Evolutionary conservation across 805 yeast genomes (phyloP), one percentile per base, ranked within the genome.

Genomic region (Nakazawaea pomicola): DNA sequence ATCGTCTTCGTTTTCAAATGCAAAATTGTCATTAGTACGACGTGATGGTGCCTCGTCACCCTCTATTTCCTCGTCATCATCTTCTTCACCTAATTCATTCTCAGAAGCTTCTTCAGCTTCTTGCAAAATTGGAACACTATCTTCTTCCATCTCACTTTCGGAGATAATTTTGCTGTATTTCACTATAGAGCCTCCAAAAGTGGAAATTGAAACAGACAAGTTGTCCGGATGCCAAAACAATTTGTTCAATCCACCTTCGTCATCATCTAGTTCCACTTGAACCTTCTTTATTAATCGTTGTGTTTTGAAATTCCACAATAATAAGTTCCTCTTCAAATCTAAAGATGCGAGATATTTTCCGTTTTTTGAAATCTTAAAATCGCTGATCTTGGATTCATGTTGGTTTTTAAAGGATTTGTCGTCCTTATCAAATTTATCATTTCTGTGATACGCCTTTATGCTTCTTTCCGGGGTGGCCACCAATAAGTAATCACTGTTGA

Each of bases 401-500:
- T 56, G 64, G 11, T 30, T 31, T 9, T 16, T 19, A 15, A 38
- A 33, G 10, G 29, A 12, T 15, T n/a, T n/a, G 14, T 37, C 43
- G 14, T 32, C 40, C n/a, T 34, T 18, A 5, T 10, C 21, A 27
- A 33, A 37, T n/a, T 61, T 70, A 43, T 67, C 56, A 17, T 57
- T 51, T 40, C 76, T 57, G 41, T 62, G 58, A 40, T 62, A 77
- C 0, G 76, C 65, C 38, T 67, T 68, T 36, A 82, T 67, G 2
- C 68, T 61, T 34, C 67, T 62, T 16, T 68, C 62, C 28, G 66
- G 62, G 6, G 82, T 64, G 2, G 95, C 89, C 15, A 86, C 53
- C 2, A 89, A 87, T 36, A 88, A 65, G n/a, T 66, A 57, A 40
- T 74, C 74, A 14, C 95, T 95, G 40, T 72, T 67, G 2, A 14